These are phyloP conservation scores for Aspergillus ustus DNA, from an alignment of 2,329 filamentous ascomycete species.

Conservation along the genomic window DNA sequence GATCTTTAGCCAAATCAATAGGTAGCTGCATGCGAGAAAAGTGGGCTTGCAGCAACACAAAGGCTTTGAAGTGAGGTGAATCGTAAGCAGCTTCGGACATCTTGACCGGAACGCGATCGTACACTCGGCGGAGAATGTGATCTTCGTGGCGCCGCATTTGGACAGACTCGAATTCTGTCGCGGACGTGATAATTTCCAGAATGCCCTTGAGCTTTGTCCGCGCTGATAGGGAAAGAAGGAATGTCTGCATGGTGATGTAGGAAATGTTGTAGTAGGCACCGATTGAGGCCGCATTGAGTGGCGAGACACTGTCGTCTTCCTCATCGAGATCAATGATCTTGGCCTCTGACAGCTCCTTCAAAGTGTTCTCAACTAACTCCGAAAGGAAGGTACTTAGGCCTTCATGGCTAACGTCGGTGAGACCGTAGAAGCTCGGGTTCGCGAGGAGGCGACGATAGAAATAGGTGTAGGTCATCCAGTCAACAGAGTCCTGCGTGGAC, in stretches of 20 bases:
- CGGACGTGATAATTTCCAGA: conserved; percentile 93
- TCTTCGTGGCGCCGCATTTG: conserved; percentile 95
- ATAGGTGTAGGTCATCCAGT: conserved; percentile 98
- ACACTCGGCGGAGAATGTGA: conserved; percentile 83
- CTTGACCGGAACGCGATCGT: conserved; percentile 93
- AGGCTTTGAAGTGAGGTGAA: conserved; percentile 97
- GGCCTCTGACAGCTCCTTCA: conserved; percentile 87
- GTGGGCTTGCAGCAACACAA: conserved; percentile 95
- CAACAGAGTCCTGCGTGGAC: conserved; percentile 94
- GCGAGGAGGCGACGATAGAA: conserved; percentile 94
- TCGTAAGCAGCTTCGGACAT: conserved; percentile 85
- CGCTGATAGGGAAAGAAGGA: conserved; percentile 84
- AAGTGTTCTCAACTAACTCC: conserved; percentile 87
- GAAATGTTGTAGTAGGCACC: conserved; percentile 99
- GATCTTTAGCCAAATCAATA: conserved; percentile 93
- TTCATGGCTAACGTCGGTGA: conserved; percentile 87
- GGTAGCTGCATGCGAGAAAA: conserved; percentile 97
- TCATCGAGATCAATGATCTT: conserved; percentile 97
- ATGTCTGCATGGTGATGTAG: conserved; percentile 98
- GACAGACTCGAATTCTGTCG: conserved; percentile 93
- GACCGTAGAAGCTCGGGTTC: conserved; percentile 94
- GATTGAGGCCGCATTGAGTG: conserved; percentile 96
- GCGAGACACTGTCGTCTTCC: conserved; percentile 85
- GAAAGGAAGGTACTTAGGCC: conserved; percentile 93
- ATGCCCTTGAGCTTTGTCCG: conserved; percentile 96